phyloP scores from a whole-genome alignment of 257 asterid genomes.

The Cynanchum wilfordii region DNA sequence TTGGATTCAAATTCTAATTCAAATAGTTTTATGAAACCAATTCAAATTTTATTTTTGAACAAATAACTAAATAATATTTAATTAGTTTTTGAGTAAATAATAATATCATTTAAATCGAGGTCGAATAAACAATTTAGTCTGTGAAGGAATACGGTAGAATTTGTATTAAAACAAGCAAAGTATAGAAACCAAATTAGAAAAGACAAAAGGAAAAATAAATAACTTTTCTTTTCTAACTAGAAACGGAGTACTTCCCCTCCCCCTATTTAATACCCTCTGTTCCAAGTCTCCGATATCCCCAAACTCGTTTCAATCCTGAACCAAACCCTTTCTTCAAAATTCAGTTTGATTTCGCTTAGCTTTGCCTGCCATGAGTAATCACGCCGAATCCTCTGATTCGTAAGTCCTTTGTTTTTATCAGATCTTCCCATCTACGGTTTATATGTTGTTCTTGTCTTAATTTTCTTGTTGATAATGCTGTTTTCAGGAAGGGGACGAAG shows the following conservation, averaged over 20 bases:
- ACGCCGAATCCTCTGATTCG: slow-evolving; percentile 65
- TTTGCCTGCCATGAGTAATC: slow-evolving; percentile 37
- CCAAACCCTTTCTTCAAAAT: background rate
- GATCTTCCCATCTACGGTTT: slow-evolving; percentile 23
- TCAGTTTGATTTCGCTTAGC: background rate
- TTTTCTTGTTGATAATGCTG: slow-evolving; percentile 8
- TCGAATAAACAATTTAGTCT: no score
- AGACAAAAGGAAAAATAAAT: background rate
- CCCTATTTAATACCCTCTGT: slow-evolving; percentile 17
- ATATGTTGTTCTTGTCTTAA: background rate
- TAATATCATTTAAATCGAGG: no score
- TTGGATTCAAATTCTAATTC: no score
- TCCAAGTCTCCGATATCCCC: slow-evolving; percentile 20
- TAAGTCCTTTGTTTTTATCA: slow-evolving; percentile 27
- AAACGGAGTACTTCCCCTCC: slow-evolving; percentile 20
- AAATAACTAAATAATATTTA: no score
- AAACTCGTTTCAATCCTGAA: slow-evolving; percentile 17
- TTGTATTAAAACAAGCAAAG: background rate
- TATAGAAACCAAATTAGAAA: background rate
- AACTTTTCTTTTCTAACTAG: slow-evolving; percentile 55
- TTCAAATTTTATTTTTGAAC: no score
- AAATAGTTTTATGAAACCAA: no score
- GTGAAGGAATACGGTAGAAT: no score
- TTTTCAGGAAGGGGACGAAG: slow-evolving; percentile 71
- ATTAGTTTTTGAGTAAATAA: no score